A percentile compares a stretch with the other conserved stretches of the same genome.
Conservation (phyloP, 257 asterid genomes). For the Henckelia pumila region DNA sequence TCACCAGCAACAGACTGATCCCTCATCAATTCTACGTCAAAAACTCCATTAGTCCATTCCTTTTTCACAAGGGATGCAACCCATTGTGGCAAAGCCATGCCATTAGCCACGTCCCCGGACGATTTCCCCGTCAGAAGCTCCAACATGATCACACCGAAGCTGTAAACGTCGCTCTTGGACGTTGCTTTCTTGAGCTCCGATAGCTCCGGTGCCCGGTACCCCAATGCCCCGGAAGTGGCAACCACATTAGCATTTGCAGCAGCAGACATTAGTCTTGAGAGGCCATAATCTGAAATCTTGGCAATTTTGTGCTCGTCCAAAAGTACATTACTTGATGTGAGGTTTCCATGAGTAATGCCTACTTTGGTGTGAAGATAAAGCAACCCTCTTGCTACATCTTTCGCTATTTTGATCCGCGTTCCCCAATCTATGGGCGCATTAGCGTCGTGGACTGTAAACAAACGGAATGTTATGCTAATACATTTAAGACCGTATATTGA, state of each 20-base stretch:
- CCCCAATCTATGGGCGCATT: slow-evolving; percentile 74
- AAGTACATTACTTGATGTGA: slow-evolving; percentile 83
- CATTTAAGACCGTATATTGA: not conserved
- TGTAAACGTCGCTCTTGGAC: slow-evolving; percentile 80
- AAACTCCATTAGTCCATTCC: slow-evolving; percentile 97
- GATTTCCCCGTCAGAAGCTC: slow-evolving; percentile 94
- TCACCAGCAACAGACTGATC: slow-evolving; percentile 87
- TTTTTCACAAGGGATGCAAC: slow-evolving; percentile 94
- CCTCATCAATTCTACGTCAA: slow-evolving; percentile 88
- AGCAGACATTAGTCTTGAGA: slow-evolving; percentile 79
- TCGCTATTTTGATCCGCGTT: slow-evolving; percentile 74
- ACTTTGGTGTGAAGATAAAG: slow-evolving; percentile 73
- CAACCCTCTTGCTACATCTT: slow-evolving; percentile 80
- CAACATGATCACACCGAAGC: slow-evolving; percentile 81
- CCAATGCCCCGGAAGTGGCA: slow-evolving; percentile 88
- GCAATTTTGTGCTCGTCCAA: slow-evolving; percentile 66
- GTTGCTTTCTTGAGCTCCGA: slow-evolving; percentile 89
- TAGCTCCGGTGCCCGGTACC: slow-evolving; percentile 94
- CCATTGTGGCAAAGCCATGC: slow-evolving; percentile 84
- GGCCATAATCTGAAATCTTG: slow-evolving; percentile 81
- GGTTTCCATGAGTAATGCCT: slow-evolving; percentile 80
- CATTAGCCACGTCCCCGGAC: slow-evolving; percentile 80
- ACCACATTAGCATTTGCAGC: slow-evolving; percentile 87
- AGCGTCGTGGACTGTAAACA: slow-evolving; percentile 68
- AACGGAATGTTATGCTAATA: not conserved